phyloP scores from a whole-genome alignment of 73 alveolate species.

The Paramecium sexaurelia region DNA sequence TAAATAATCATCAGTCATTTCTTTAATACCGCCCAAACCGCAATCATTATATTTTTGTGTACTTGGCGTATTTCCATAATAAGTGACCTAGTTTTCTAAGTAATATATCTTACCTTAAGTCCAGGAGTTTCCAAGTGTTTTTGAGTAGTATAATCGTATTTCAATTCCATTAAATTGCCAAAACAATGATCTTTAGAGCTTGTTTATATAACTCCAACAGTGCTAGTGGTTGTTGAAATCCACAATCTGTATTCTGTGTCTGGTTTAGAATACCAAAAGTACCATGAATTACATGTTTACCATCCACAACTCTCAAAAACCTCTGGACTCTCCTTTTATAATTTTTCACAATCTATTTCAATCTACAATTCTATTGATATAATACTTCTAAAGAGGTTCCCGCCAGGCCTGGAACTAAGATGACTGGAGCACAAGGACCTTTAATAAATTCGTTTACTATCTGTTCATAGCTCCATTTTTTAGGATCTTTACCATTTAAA shows the following conservation, averaged over 20 bases:
- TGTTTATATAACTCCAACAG: neutral
- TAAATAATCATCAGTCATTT: constrained; percentile 26
- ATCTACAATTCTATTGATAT: neutral
- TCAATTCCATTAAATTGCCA: constrained; percentile 55
- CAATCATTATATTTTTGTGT: constrained; percentile 36
- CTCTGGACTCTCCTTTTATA: constrained; percentile 40
- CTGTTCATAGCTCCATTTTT: neutral
- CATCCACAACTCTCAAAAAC: constrained; percentile 61
- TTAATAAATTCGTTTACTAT: constrained; percentile 14
- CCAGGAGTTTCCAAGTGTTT: constrained; percentile 14
- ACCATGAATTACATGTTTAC: constrained; percentile 49
- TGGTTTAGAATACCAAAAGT: constrained; percentile 34
- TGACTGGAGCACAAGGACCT: constrained; percentile 68
- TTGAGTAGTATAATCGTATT: neutral
- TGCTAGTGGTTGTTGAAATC: constrained; percentile 31
- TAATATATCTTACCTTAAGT: neutral
- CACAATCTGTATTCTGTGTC: constrained; percentile 51
- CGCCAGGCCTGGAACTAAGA: constrained; percentile 54
- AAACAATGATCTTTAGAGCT: constrained; percentile 46
- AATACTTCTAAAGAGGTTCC: constrained; percentile 55
- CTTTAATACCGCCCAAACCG: constrained; percentile 26
- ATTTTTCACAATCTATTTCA: constrained; percentile 58
- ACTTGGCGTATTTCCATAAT: constrained; percentile 49
- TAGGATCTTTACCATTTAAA: constrained; percentile 1
- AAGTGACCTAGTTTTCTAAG: neutral